Evolutionary conservation across 139 green algal genomes (phyloP), one percentile per base, ranked within the genome.

Genomic region (Marvania coccoides): DNA sequence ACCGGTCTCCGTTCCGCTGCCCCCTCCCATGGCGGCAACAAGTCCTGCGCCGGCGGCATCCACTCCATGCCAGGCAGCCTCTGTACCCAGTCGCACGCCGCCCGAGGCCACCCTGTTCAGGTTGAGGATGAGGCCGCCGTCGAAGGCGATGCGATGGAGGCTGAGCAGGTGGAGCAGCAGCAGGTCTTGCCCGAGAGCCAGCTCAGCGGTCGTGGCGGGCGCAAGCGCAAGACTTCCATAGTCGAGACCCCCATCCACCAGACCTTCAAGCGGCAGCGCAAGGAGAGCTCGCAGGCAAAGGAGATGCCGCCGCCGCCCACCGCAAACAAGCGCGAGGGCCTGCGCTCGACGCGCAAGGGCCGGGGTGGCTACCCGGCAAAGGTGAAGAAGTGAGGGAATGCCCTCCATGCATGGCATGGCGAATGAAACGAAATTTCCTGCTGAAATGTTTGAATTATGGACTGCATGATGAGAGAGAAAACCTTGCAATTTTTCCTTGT

Each of bases 111-210:
- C 42, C 42, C 19, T 51, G 42, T 19, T 19, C 19, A 28, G 42
- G 42, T 28, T 51, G 42, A 51, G 19, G 42, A 51, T 28, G 42
- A 51, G 19, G 19, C 19, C 42, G 19, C 19, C 42, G 42, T 28
- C 19, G 42, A 19, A 28, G 42, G 19, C 19, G 42, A 51, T 51
- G 42, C 19, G 19, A 19, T 51, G 19, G 6, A 4, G 4, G 45
- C 6, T 10, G 40, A 33, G 1, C 31, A 24, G 19, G 5, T n/a
- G 45, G 47, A 36, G 15, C 19, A 30, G 59, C 59, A 66, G 45
- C 29, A 31, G 37, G 7, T 53, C 37, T 69, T 47, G 29, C 47
- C 61, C 3, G 61, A 69, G 0, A 69, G 37, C 2, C 61, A 69
- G 48, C 34, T 42, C 23, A 6, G 9, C 5, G 15, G 24, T 26